These are phyloP conservation scores for Boletus fagicola DNA, from an alignment of 768 basidiomycete genomes.

Conservation along the genomic window DNA sequence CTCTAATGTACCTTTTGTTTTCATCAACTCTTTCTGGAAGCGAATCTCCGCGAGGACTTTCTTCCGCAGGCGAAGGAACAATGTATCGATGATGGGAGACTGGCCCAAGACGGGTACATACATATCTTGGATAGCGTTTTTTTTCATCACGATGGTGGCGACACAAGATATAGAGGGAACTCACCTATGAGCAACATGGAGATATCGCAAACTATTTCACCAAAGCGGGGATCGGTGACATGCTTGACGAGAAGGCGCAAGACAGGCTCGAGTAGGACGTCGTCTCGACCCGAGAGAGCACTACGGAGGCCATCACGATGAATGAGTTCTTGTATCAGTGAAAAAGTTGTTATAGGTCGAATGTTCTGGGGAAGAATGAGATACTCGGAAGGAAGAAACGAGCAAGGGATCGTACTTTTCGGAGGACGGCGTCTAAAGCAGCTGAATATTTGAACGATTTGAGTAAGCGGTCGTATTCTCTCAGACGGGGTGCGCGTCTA, in stretches of 20 bases:
- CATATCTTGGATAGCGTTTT: slow-evolving; percentile 59
- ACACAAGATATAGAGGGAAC: slow-evolving; percentile 27
- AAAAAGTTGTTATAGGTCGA: slow-evolving; percentile 81
- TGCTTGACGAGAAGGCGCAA: slow-evolving; percentile 84
- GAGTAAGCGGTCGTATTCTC: slow-evolving; percentile 84
- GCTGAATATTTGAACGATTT: slow-evolving; percentile 94
- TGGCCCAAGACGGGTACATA: slow-evolving; percentile 91
- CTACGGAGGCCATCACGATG: slow-evolving; percentile 85
- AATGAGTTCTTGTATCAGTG: slow-evolving; percentile 88
- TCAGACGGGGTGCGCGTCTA: slow-evolving; percentile 65
- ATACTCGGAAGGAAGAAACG: background rate
- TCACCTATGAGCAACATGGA: slow-evolving; percentile 79
- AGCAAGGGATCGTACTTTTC: slow-evolving; percentile 54
- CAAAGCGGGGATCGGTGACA: slow-evolving; percentile 87
- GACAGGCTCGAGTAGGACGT: slow-evolving; percentile 88
- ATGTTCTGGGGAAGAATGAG: slow-evolving; percentile 55
- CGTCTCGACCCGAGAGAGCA: slow-evolving; percentile 88
- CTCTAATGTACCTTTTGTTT: slow-evolving; percentile 82
- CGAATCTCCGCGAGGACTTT: slow-evolving; percentile 83
- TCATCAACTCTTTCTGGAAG: slow-evolving; percentile 84
- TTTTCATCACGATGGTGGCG: slow-evolving; percentile 4
- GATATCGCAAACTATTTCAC: slow-evolving; percentile 83
- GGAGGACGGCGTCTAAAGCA: slow-evolving; percentile 87
- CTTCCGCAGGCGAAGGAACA: slow-evolving; percentile 77
- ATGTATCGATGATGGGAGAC: slow-evolving; percentile 85